These are phyloP conservation scores for Penicillium mononematosum DNA, from an alignment of 495 filamentous ascomycete genomes.

Conservation along the genomic window DNA sequence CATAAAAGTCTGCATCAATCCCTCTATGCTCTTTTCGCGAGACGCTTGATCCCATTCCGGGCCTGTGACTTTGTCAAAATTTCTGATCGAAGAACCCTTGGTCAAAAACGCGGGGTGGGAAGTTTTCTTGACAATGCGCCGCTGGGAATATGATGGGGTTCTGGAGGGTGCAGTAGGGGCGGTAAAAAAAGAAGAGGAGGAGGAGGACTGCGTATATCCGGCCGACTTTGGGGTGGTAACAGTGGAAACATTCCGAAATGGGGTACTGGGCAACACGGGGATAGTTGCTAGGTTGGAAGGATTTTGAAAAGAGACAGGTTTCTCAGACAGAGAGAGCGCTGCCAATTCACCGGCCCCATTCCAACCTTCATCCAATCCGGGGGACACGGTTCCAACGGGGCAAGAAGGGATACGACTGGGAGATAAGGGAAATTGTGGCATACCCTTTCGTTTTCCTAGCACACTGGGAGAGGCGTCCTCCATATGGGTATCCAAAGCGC, in stretches of 20 bases:
- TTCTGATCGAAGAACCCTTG: slow-evolving; percentile 65
- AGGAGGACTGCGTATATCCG: background rate
- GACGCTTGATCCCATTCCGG: slow-evolving; percentile 72
- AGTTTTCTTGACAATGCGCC: slow-evolving; percentile 27
- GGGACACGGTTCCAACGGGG: slow-evolving; percentile 21
- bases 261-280: background rate
- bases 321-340: background rate
- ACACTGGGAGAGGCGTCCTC: slow-evolving; percentile 44
- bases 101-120: slow-evolving; percentile 54
- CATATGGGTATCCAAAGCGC: slow-evolving; percentile 56
- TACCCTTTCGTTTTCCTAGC: slow-evolving; percentile 70
- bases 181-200: background rate
- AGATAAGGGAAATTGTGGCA: slow-evolving; percentile 38
- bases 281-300: background rate
- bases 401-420: slow-evolving; percentile 22
- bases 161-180: slow-evolving; percentile 11
- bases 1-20: slow-evolving; percentile 57
- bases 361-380: slow-evolving; percentile 1
- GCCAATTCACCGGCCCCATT: background rate
- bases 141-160: slow-evolving; percentile 10
- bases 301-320: background rate
- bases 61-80: slow-evolving; percentile 42
- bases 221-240: background rate
- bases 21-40: slow-evolving; percentile 64
- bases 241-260: background rate